These are phyloP conservation scores for Volvox carteri DNA, from an alignment of 163 green algal genomes.

Conservation along the genomic window DNA sequence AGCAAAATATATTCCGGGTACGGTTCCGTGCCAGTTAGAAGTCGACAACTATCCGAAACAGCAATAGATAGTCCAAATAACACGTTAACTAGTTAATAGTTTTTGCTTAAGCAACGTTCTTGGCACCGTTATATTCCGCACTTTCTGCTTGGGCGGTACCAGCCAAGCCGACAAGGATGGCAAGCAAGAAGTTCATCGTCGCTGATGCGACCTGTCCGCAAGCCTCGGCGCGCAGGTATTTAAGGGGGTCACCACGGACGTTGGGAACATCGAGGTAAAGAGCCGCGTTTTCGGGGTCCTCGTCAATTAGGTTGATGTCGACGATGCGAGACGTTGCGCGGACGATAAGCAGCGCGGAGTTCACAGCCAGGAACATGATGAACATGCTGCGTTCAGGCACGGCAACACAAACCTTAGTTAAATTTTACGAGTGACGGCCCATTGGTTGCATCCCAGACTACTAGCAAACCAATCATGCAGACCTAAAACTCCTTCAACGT, in stretches of 20 bases:
- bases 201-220: conserved; percentile 8
- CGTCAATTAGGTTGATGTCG: not conserved
- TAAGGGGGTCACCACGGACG: not conserved
- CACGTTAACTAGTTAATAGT: too few relatives aligned
- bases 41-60: too few relatives aligned
- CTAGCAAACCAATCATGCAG: too few relatives aligned
- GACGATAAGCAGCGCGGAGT: conserved; percentile 19
- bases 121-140: not conserved
- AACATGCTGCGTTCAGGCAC: conserved; percentile 19
- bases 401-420: too few relatives aligned
- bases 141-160: not conserved
- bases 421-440: too few relatives aligned
- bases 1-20: too few relatives aligned
- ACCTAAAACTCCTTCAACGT: too few relatives aligned
- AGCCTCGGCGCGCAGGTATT: conserved; percentile 14
- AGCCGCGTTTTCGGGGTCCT: not conserved
- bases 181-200: conserved; percentile 20
- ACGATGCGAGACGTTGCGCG: conserved; percentile 16
- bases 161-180: conserved; percentile 27
- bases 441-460: too few relatives aligned
- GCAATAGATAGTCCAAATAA: too few relatives aligned
- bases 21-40: too few relatives aligned
- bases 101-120: not conserved
- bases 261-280: not conserved
- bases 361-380: conserved; percentile 39